Evolutionary conservation across 176 grass and related monocot genomes (phyloP), one percentile per base, ranked within the genome.

Genomic region (Oryza meyeriana): DNA sequence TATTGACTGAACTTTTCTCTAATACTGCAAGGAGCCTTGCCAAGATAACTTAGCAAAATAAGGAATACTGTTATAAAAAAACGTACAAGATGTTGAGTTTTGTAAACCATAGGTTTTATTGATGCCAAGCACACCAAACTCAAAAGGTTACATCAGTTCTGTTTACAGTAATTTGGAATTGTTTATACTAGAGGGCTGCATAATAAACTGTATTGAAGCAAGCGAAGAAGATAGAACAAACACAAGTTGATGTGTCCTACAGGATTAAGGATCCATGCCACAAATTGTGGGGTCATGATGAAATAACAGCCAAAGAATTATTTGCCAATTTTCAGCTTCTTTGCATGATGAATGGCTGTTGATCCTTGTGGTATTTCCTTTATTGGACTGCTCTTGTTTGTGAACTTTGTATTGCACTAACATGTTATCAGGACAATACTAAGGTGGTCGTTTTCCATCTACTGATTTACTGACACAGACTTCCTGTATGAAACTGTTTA

Each of bases 361-460:
- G 48, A 50, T n/a, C 31, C 61, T 31, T 62, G 16, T 70, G 32
- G 20, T 1, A 0, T 55, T 57, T 78, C 58, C 29, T 78, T 14
- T 38, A 76, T 35, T 81, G 47, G 34, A 25, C 69, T 76, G 28
- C 77, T 68, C 16, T 79, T 58, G 17, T 29, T 79, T 10, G 68
- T 14, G 12, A 14, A 65, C 45, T 69, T 75, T 62, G 32, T 69
- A 38, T 30, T 81, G 18, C 82, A 72, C 32, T 73, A 40, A 70
- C 50, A 72, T 80, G 28, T 35, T 65, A 86, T 22, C 26, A 48
- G n/a, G 25, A 28, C 66, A 5, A 4, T 62, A 86, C 9, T 30
- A 83, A 27, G 16, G 41, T 72, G 71, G 26, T 41, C 7, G 17
- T 24, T 42, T 59, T 22, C 47, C 33, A 65, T 65, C 64, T 30